Conservation (phyloP, 495 filamentous ascomycete species). For the Penicillium desertorum region DNA sequence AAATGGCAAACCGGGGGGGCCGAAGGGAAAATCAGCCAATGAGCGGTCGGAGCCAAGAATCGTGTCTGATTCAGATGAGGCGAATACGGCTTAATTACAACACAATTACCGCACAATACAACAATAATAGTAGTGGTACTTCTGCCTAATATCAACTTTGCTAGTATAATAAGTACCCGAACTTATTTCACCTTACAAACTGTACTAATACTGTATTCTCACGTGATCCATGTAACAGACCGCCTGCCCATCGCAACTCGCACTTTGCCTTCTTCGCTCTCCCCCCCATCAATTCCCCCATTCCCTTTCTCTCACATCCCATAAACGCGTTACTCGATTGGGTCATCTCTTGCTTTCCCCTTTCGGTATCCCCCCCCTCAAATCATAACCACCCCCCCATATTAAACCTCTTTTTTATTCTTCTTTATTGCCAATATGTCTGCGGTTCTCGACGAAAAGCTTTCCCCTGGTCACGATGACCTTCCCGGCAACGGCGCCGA, state of each 20-base stretch:
- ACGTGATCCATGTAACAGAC: constrained; percentile 33
- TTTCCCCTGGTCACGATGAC: constrained; percentile 53
- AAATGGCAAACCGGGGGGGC: constrained; percentile 1
- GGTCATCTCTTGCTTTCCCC: constrained; percentile 50
- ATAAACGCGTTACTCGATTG: constrained; percentile 56
- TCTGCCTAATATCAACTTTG: neutral
- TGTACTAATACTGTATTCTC: constrained; percentile 4
- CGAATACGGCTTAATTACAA: neutral
- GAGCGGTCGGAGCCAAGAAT: neutral
- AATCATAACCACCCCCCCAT: constrained; percentile 7
- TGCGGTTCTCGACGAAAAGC: constrained; percentile 49
- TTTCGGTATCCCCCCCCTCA: constrained; percentile 41
- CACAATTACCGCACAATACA: neutral
- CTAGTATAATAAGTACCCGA: neutral
- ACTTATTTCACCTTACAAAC: neutral
- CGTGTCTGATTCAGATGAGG: neutral
- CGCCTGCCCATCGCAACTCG: constrained; percentile 41
- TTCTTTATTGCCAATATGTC: constrained; percentile 47
- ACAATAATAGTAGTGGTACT: neutral
- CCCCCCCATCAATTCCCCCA: constrained; percentile 17
- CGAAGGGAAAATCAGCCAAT: neutral
- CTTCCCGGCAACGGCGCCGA: constrained; percentile 59
- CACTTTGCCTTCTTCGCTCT: constrained; percentile 47
- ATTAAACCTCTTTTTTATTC: constrained; percentile 11
- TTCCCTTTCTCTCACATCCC: constrained; percentile 42